A percentile compares a stretch with the other conserved stretches of the same genome.
Evolutionary conservation across 169 alveolate species (phyloP).

Genomic region (Plasmodium relictum): DNA sequence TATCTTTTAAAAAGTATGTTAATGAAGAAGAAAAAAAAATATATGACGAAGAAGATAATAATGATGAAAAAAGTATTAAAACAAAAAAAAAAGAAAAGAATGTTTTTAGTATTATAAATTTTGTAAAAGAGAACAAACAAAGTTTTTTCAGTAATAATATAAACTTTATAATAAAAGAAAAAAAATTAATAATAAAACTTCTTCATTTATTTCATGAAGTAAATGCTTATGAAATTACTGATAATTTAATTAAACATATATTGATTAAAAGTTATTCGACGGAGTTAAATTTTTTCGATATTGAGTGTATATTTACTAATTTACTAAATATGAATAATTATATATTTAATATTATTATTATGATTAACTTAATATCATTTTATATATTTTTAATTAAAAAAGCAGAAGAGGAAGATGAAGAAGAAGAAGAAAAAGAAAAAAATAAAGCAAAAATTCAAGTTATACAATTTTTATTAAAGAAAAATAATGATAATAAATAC

Average conservation of each 20-base stretch:
- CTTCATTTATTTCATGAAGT: conserved; percentile 9
- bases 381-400: conserved; percentile 42
- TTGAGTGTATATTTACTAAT: conserved; percentile 20
- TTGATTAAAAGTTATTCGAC: conserved; percentile 16
- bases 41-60: background rate
- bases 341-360: conserved; percentile 21
- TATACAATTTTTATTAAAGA: background rate
- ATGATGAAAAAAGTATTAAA: background rate
- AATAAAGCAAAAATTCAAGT: background rate
- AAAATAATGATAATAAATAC: background rate
- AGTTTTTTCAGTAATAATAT: conserved; percentile 17
- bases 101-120: conserved; percentile 9
- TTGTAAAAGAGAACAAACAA: conserved; percentile 55
- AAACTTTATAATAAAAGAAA: conserved; percentile 14
- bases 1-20: conserved; percentile 15
- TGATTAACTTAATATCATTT: conserved; percentile 45
- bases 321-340: conserved; percentile 18
- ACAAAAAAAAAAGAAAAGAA: background rate
- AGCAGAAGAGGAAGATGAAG: conserved; percentile 40
- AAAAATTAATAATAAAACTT: conserved; percentile 20
- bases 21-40: conserved; percentile 5
- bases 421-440: background rate
- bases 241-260: conserved; percentile 43
- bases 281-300: conserved; percentile 2
- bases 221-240: conserved; percentile 40